These are phyloP conservation scores for Puccinia horiana DNA, from an alignment of 1,284 basidiomycete species.

Conservation along the genomic window DNA sequence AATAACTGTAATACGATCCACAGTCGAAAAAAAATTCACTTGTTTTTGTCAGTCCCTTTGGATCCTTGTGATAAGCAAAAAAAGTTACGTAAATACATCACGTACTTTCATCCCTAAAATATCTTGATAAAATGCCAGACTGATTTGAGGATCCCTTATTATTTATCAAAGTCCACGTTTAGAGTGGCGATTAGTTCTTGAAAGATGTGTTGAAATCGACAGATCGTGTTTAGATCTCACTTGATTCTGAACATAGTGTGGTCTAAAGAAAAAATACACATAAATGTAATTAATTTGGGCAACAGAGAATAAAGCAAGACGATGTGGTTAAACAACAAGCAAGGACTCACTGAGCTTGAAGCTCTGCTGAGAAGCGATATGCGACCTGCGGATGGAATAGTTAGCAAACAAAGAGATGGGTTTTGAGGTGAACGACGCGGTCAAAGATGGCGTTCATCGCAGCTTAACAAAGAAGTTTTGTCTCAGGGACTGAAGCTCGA, in stretches of 20 bases:
- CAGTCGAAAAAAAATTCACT: too few relatives aligned
- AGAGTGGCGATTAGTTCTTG: neutral
- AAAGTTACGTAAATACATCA: neutral
- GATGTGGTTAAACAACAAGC: neutral
- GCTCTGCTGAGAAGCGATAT: conserved; percentile 31
- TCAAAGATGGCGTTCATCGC: neutral
- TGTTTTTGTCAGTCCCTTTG: neutral
- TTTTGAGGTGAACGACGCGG: neutral
- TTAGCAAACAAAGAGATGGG: neutral
- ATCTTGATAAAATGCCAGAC: conserved; percentile 58
- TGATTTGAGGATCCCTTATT: conserved; percentile 83
- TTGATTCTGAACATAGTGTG: conserved; percentile 49
- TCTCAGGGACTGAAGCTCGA: neutral
- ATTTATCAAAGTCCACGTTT: neutral
- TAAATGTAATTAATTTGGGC: neutral
- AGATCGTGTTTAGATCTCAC: neutral
- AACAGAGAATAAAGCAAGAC: neutral
- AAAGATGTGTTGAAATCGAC: neutral
- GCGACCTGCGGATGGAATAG: conserved; percentile 17
- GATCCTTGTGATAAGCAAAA: too few relatives aligned
- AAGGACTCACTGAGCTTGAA: conserved; percentile 32
- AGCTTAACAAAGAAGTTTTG: neutral
- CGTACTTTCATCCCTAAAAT: conserved; percentile 81
- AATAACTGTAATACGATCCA: neutral
- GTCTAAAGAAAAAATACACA: neutral